Conservation (phyloP, 345 rosid species). For the Aquilaria yunnanensis region DNA sequence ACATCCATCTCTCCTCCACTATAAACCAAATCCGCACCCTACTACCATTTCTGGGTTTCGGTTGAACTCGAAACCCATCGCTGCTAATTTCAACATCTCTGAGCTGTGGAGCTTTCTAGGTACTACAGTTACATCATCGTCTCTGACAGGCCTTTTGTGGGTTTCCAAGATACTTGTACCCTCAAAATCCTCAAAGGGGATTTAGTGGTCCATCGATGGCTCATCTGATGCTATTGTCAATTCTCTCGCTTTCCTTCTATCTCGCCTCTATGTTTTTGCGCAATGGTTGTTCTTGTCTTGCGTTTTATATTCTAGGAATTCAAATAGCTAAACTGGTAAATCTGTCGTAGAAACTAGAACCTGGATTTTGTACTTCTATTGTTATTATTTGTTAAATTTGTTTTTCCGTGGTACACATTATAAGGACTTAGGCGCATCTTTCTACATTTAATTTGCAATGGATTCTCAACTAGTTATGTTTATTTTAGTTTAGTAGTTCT, state of each 20-base stretch:
- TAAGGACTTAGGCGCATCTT: too few species aligned
- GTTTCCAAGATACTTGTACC: constrained; percentile 25
- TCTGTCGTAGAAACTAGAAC: too few species aligned
- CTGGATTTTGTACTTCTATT: not conserved
- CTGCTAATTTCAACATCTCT: not conserved
- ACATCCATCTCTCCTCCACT: not conserved
- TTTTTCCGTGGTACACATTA: too few species aligned
- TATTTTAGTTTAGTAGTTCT: too few species aligned
- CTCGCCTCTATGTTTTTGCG: not conserved
- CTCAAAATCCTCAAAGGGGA: constrained; percentile 75
- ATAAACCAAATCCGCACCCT: not conserved
- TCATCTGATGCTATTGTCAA: constrained; percentile 80
- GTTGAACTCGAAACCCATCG: constrained; percentile 3
- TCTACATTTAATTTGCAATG: too few species aligned
- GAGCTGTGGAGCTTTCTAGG: not conserved
- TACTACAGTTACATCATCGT: not conserved
- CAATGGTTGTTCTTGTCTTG: not conserved
- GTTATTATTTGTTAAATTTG: too few species aligned
- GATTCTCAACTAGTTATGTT: too few species aligned
- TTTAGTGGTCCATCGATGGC: constrained; percentile 59
- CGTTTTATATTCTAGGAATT: too few species aligned
- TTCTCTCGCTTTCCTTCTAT: constrained; percentile 11
- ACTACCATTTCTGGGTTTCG: not conserved
- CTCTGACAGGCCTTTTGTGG: constrained; percentile 12
- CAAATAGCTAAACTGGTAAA: not conserved